Base-by-base conservation (phyloP, 23 red algal species). In the Gracilaria vermiculophylla region DNA sequence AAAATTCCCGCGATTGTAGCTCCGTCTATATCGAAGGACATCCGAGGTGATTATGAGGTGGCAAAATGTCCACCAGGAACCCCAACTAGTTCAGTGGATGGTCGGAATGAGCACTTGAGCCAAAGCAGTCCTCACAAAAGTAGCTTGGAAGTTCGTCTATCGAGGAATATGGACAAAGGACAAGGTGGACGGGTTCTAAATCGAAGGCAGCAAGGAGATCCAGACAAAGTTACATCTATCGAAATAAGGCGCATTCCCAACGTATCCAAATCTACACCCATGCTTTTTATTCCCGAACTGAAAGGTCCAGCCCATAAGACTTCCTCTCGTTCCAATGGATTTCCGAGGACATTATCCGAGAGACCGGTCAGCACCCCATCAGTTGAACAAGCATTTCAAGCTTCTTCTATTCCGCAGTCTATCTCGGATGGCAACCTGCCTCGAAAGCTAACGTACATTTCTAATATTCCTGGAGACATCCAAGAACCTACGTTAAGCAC, bases 361-460 rank as follows among this genome's bases (percentile, higher is more conserved):
- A 73, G 67, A 73, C 67, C 67, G 25, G 67, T 73, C 19, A 73
- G 67, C 67, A 21, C 67, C 24, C 67, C 67, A 19, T 40, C 67
- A 47, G 42, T 48, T 2, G 67, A 73, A 24, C 67, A 73, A 14
- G 20, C 67, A 27, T 13, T 73, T 10, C 67, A 73, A 4, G 2
- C 31, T 17, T 47, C 67, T 0, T 73, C 28, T 40, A 69, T 88
- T 50, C 49, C 69, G 16, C 84, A 88, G 27, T 88, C 84, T 57
- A 51, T 69, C 36, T 88, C 84, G 19, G 84, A 88, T 53, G 58
- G 69, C 33, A 65, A 88, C 45, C 47, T 88, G 42, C 84, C 50
- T 28, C 66, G 50, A 34, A 34, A 24, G 28, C 50, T 62, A 52
- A 35, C 40, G 13, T 62, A 69, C 21, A 33, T 66, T 50, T 37